phyloP scores from a whole-genome alignment of 164 flowering plant species.

The Tinospora cordifolia region DNA sequence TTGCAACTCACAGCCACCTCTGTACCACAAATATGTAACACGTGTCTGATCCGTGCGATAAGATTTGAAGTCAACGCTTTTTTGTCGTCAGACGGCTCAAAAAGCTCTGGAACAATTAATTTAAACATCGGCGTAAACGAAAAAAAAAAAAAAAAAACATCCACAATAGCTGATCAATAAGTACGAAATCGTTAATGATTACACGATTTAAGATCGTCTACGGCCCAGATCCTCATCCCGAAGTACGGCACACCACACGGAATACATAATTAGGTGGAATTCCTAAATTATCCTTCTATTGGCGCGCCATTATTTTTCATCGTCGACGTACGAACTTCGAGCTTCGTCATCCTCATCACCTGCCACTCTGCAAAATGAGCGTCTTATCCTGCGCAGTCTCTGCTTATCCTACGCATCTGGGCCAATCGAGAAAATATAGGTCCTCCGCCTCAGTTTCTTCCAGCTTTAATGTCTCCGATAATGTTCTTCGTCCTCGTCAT shows the following conservation, averaged over 20 bases:
- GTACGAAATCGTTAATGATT: not conserved
- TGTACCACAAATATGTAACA: not conserved
- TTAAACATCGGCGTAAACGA: no score
- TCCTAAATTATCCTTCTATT: not conserved
- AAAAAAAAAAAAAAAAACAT: no score
- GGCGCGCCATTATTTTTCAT: constrained; percentile 1
- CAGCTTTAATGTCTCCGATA: constrained; percentile 19
- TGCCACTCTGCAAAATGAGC: constrained; percentile 6
- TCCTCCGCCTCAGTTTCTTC: constrained; percentile 17
- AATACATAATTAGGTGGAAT: not conserved
- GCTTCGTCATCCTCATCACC: not conserved
- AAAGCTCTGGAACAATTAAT: not conserved
- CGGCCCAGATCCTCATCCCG: not conserved
- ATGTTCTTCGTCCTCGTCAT: constrained; percentile 16
- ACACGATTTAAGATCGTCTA: not conserved
- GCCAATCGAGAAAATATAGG: constrained; percentile 7
- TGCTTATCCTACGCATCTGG: constrained; percentile 26
- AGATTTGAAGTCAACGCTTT: not conserved
- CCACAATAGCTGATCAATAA: not conserved
- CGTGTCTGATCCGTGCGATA: not conserved
- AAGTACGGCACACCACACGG: no score
- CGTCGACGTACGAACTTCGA: no score
- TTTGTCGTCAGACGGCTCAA: not conserved
- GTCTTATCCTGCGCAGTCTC: constrained; percentile 33
- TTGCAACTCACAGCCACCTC: not conserved